phyloP scores from a whole-genome alignment of 306 rosid genomes.

The Senna tora region DNA sequence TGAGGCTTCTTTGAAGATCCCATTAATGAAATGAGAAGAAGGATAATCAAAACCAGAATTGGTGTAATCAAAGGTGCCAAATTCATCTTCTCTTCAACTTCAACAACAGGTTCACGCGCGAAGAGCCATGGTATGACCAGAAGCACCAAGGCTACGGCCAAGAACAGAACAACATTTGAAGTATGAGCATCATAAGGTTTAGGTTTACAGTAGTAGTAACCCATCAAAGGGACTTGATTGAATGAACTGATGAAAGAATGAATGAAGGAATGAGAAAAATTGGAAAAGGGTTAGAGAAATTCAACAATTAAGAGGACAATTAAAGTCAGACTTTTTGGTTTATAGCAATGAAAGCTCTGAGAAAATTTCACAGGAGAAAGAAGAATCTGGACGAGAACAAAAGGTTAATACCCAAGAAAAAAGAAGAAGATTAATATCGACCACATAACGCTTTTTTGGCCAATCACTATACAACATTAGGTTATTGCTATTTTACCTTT shows the following conservation, averaged over 20 bases:
- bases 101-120: slow-evolving; percentile 30
- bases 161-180: slow-evolving; percentile 51
- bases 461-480: too few species aligned
- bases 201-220: slow-evolving; percentile 48
- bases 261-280: slow-evolving; percentile 6
- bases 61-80: slow-evolving; percentile 39
- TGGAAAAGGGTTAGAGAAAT: slow-evolving; percentile 16
- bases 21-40: slow-evolving; percentile 53
- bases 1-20: slow-evolving; percentile 30
- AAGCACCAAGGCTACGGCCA: slow-evolving; percentile 56
- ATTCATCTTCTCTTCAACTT: slow-evolving; percentile 24
- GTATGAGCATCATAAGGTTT: slow-evolving; percentile 34
- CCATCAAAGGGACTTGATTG: slow-evolving; percentile 45
- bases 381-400: too few species aligned
- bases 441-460: slow-evolving; percentile 24
- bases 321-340: too few species aligned
- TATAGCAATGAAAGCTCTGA: too few species aligned
- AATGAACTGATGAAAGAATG: neutral
- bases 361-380: too few species aligned
- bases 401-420: too few species aligned
- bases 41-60: slow-evolving; percentile 46
- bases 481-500: slow-evolving; percentile 18
- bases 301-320: neutral
- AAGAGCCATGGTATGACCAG: slow-evolving; percentile 50
- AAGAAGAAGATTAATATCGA: too few species aligned